phyloP scores from a whole-genome alignment of 1,139 yeast species.

The Geotrichum siamense region DNA sequence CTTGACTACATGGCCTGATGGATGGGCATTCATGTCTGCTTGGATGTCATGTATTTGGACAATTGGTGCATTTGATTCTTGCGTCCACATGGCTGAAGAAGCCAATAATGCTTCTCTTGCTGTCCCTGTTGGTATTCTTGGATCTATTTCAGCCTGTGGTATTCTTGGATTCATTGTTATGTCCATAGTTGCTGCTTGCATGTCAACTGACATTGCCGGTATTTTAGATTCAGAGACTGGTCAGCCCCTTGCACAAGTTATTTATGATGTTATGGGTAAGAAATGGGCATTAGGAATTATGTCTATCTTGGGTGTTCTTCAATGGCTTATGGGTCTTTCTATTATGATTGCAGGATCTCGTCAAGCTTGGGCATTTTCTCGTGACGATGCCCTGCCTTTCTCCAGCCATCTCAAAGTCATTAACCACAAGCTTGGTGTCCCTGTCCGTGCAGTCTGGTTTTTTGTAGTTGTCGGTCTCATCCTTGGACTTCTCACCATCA shows the following conservation, averaged over 20 bases:
- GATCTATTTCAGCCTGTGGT: slow-evolving; percentile 53
- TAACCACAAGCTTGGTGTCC: slow-evolving; percentile 47
- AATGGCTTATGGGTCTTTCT: slow-evolving; percentile 57
- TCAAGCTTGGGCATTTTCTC: slow-evolving; percentile 77
- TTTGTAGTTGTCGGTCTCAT: slow-evolving; percentile 43
- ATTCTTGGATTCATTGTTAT: slow-evolving; percentile 53
- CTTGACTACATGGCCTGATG: slow-evolving; percentile 53
- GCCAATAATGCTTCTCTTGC: slow-evolving; percentile 57
- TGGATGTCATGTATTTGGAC: slow-evolving; percentile 54
- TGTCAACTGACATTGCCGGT: slow-evolving; percentile 44
- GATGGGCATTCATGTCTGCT: slow-evolving; percentile 56
- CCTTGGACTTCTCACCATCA: slow-evolving; percentile 52
- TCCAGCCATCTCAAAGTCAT: slow-evolving; percentile 47
- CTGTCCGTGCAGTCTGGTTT: slow-evolving; percentile 52
- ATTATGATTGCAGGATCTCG: slow-evolving; percentile 77
- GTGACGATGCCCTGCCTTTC: slow-evolving; percentile 82
- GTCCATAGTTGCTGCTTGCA: slow-evolving; percentile 50
- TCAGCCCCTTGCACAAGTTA: slow-evolving; percentile 50
- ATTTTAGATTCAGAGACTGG: slow-evolving; percentile 32
- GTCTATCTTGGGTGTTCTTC: slow-evolving; percentile 29
- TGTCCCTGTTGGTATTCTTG: slow-evolving; percentile 57
- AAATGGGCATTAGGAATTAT: slow-evolving; percentile 49
- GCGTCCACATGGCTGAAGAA: slow-evolving; percentile 65
- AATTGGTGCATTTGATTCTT: slow-evolving; percentile 53
- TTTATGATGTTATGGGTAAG: slow-evolving; percentile 59